Evolutionary conservation across 495 filamentous ascomycete genomes (phyloP), one percentile per base, ranked within the genome.

Genomic region (Trichoderma gamsii): DNA sequence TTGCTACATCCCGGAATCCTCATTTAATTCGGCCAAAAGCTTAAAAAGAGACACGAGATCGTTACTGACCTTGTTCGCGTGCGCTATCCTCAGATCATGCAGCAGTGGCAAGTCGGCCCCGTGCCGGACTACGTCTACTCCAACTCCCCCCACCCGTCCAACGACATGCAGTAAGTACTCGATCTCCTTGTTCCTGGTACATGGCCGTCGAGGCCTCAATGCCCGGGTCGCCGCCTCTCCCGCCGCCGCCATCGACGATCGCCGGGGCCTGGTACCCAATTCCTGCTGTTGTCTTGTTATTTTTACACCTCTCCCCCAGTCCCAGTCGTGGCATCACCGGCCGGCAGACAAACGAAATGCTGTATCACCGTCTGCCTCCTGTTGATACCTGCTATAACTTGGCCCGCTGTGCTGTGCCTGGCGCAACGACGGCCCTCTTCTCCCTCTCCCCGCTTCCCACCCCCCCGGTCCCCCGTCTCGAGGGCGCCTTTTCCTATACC

Each of bases 121-220:
- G 73, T 79, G 74, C 73, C 77, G 72, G 81, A 79, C 74, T 81
- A 82, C 77, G 67, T 82, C 63, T 80, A 80, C 77, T 72, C 72
- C 69, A 79, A 75, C 79, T 79, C 80, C 79, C 78, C 79, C 72
- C 78, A 75, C 75, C 79, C 81, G 71, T 71, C 79, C 65, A 80
- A 78, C 72, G 80, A 82, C 69, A 75, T 82, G 71, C 81, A 83
- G 81, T 83, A 72, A 82, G 81, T 83, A 82, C 79, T 74, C 79
- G 66, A 61, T 74, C 70, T 74, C 67, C 71, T 79, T 79, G 78
- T 81, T 78, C 76, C 76, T 72, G 74, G 75, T 80, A 75, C 76
- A 76, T 71, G 29, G 46, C 49, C 67, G 46, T 41, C 63, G 35
- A 38, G 44, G 43, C 66, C 25, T 51, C 35, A 38, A 6, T 38